Evolutionary conservation across 306 rosid species (phyloP).

Genomic region (Lathyrus tuberosus): DNA sequence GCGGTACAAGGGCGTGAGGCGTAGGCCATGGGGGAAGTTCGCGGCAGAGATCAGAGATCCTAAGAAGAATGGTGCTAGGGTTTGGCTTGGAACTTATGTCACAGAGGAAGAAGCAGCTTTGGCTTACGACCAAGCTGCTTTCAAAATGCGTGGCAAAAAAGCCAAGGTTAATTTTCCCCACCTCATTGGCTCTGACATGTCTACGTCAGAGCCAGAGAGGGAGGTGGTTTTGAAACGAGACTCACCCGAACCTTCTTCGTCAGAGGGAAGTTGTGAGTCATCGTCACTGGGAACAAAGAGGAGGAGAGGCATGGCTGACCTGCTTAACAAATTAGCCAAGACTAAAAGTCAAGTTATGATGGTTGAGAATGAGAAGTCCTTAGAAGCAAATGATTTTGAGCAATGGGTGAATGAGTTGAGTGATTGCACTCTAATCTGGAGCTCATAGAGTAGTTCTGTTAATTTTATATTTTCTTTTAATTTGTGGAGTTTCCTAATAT

Average conservation of each 20-base stretch:
- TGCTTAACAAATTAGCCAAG: slow-evolving; percentile 39
- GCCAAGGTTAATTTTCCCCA: slow-evolving; percentile 75
- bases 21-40: slow-evolving; percentile 70
- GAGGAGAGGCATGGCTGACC: slow-evolving; percentile 17
- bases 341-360: slow-evolving; percentile 3
- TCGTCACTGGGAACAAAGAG: slow-evolving; percentile 23
- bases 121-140: slow-evolving; percentile 76
- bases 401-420: slow-evolving; percentile 32
- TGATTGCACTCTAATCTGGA: slow-evolving; percentile 4
- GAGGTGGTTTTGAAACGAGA: not conserved
- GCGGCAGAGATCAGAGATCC: slow-evolving; percentile 60
- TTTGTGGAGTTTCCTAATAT: not conserved
- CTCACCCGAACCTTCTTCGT: not conserved
- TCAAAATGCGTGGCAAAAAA: slow-evolving; percentile 59
- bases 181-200: slow-evolving; percentile 7
- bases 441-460: not conserved
- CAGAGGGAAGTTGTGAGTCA: not conserved
- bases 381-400: not conserved
- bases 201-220: not conserved
- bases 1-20: slow-evolving; percentile 61
- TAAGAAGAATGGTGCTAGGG: slow-evolving; percentile 52
- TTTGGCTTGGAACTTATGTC: slow-evolving; percentile 71
- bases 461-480: too few species aligned
- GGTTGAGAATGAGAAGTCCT: not conserved
- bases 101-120: slow-evolving; percentile 59